Evolutionary conservation across 2,329 filamentous ascomycete species (phyloP), one percentile per base, ranked within the genome.

Genomic region (Pseudophaeomoniella oleicola): DNA sequence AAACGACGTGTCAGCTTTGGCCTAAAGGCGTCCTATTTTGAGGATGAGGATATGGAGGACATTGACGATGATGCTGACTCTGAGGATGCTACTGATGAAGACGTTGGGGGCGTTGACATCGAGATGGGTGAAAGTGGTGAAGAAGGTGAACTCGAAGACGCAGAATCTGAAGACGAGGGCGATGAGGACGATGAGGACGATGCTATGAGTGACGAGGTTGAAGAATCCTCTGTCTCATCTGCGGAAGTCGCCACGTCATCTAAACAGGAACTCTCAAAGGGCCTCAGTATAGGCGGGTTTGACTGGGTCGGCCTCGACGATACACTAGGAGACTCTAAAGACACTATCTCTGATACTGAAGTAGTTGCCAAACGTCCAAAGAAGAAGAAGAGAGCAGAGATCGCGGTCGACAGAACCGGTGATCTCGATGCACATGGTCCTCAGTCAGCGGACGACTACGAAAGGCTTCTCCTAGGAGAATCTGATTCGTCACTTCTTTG

Each of bases 401-500:
- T 87, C 50, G 78, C 88, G 48, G 71, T 90, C 36, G 92, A 98
- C 54, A 77, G 77, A 44, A 98, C 88, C 3, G 90, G 81, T n/a
- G 83, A 94, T 48, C 73, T 98, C 9, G 86, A 94, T 55, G 76
- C 73, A 33, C 75, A 87, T 47, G 88, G 88, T 0, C 90, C 90
- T 2, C 86, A 92, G 54, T 88, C 84, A 1, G 73, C 83, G 12
- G 83, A 81, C 43, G 92, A 98, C 58, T 98, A 86, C 56, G 92
- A 98, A 62, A 80, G 90, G 47, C 76, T 94, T 16, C 72, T 98
- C 30, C 74, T 98, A 15, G 84, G 86, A 38, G 82, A 93, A 54
- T 86, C 90, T 2, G 86, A 96, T 60, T 88, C 83, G n/a, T 92
- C 88, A 1, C 69, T 80, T 42, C 71, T 96, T 17, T 98, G 90